Conservation (phyloP, 2,329 filamentous ascomycete genomes). For the Blumeria hordei region DNA sequence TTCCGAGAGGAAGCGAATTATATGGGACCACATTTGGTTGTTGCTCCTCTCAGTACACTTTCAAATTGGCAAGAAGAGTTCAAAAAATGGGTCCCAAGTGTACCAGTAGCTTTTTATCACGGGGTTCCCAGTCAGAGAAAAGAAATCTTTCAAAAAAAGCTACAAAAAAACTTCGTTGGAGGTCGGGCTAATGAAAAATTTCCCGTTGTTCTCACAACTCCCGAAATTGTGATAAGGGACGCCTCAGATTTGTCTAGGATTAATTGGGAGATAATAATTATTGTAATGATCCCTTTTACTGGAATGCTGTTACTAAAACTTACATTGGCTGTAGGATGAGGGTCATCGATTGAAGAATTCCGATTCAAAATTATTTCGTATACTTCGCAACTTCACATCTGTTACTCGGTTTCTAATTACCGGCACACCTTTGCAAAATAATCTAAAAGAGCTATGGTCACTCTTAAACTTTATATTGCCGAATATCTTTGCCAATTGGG, state of each 20-base stretch:
- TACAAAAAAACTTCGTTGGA: conserved; percentile 43
- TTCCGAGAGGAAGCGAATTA: conserved; percentile 69
- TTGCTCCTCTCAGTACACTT: conserved; percentile 72
- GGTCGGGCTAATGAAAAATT: conserved; percentile 40
- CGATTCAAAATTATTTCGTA: conserved; percentile 73
- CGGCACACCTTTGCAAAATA: conserved; percentile 87
- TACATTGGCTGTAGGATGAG: conserved; percentile 38
- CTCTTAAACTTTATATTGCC: conserved; percentile 81
- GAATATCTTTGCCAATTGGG: conserved; percentile 77
- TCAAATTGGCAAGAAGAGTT: conserved; percentile 96
- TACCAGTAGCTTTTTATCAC: conserved; percentile 80
- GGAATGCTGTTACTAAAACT: conserved; percentile 2
- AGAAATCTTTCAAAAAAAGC: conserved; percentile 43
- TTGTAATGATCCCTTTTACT: conserved; percentile 25
- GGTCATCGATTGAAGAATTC: conserved; percentile 95
- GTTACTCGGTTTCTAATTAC: conserved; percentile 83
- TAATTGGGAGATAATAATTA: conserved; percentile 94
- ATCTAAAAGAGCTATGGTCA: conserved; percentile 85
- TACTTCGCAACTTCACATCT: conserved; percentile 69
- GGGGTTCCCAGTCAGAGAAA: conserved; percentile 59
- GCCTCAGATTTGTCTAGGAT: conserved; percentile 59
- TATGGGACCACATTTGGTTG: conserved; percentile 67
- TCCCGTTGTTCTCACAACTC: conserved; percentile 80
- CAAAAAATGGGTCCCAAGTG: conserved; percentile 64
- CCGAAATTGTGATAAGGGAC: conserved; percentile 89